phyloP scores from a whole-genome alignment of 352 stramenopile genomes.

The Phytophthora ramorum region DNA sequence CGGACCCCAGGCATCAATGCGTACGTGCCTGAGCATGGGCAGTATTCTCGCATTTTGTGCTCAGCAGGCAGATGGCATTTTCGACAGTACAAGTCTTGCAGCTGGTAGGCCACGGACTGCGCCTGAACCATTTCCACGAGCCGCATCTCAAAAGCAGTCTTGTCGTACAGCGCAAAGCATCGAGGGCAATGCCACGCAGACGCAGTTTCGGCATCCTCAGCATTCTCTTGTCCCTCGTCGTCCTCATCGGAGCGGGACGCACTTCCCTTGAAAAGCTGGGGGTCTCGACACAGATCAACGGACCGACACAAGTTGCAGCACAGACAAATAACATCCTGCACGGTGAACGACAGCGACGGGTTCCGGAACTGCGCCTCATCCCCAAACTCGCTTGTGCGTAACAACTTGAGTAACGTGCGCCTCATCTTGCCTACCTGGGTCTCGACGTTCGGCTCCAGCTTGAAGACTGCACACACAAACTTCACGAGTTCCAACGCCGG shows the following conservation, averaged over 20 bases:
- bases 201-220: slow-evolving; percentile 20
- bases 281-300: slow-evolving; percentile 97
- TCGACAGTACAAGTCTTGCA: slow-evolving; percentile 90
- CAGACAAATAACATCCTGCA: slow-evolving; percentile 97
- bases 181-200: slow-evolving; percentile 91
- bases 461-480: slow-evolving; percentile 93
- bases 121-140: slow-evolving; percentile 92
- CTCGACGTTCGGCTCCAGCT: slow-evolving; percentile 93
- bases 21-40: slow-evolving; percentile 80
- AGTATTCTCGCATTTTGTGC: slow-evolving; percentile 83
- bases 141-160: slow-evolving; percentile 87
- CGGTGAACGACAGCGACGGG: slow-evolving; percentile 94
- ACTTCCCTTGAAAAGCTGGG: slow-evolving; percentile 88
- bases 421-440: slow-evolving; percentile 92
- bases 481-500: slow-evolving; percentile 98
- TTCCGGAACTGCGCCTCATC: slow-evolving; percentile 93
- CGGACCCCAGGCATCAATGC: slow-evolving; percentile 39
- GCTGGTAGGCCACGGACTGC: slow-evolving; percentile 92
- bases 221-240: slow-evolving; percentile 32
- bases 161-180: slow-evolving; percentile 93
- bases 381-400: slow-evolving; percentile 77
- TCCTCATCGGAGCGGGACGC: slow-evolving; percentile 29
- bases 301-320: slow-evolving; percentile 96
- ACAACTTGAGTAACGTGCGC: slow-evolving; percentile 90
- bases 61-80: slow-evolving; percentile 83